Conservation (phyloP, 2,329 filamentous ascomycete species). For the Aspergillus sp. region DNA sequence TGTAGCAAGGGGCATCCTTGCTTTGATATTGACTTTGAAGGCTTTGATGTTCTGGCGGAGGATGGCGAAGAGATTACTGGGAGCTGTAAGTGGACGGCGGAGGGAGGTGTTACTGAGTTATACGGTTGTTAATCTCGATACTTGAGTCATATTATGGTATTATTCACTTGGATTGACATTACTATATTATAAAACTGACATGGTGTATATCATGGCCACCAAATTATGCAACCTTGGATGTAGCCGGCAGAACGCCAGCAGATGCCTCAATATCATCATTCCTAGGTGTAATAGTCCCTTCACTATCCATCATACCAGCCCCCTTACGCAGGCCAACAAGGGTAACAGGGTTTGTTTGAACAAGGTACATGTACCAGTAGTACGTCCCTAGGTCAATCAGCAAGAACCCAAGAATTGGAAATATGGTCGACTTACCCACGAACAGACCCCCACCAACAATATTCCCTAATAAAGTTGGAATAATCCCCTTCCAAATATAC, state of each 20-base stretch:
- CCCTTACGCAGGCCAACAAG: conserved; percentile 17
- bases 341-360: conserved; percentile 20
- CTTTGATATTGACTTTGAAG: not conserved
- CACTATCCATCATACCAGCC: not conserved
- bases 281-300: conserved; percentile 3
- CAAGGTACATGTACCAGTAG: conserved; percentile 51
- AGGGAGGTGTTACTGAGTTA: not conserved
- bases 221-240: not conserved
- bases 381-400: conserved; percentile 30
- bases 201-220: not conserved
- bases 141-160: no score
- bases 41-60: not conserved
- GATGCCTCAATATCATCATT: conserved; percentile 14
- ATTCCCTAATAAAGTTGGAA: conserved; percentile 55
- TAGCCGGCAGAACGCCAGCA: not conserved
- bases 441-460: conserved; percentile 56
- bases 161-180: not conserved
- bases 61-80: not conserved
- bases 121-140: not conserved
- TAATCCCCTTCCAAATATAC: conserved; percentile 60
- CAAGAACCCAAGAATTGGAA: not conserved
- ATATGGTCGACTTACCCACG: conserved; percentile 37
- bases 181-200: not conserved
- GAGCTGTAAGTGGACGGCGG: not conserved
- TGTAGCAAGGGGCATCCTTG: not conserved